A percentile compares a stretch with the other conserved stretches of the same genome.
Evolutionary conservation across 352 stramenopile species (phyloP).

Genomic region (Phytophthora fragariaefolia): DNA sequence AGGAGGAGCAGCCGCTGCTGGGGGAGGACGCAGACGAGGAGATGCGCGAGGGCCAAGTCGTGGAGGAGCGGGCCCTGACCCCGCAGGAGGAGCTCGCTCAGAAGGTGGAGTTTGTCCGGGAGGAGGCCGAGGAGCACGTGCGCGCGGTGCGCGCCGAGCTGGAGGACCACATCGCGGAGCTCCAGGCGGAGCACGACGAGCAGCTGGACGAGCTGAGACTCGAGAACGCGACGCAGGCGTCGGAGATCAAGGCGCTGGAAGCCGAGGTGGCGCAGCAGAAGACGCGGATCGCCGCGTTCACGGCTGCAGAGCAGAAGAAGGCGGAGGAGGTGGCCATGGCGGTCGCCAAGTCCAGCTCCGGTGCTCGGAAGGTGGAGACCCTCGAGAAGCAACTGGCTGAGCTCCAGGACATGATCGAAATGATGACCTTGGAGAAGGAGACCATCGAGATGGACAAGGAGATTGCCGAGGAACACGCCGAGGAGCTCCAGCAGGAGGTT

Average conservation of each 20-base stretch:
- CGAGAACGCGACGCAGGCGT: conserved; percentile 64
- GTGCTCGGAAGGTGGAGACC: conserved; percentile 71
- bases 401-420: conserved; percentile 85
- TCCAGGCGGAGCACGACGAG: conserved; percentile 61
- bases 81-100: conserved; percentile 50
- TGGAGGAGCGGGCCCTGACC: conserved; percentile 25
- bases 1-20: conserved; percentile 14
- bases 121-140: conserved; percentile 71
- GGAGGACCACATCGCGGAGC: conserved; percentile 67
- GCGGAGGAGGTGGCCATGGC: conserved; percentile 77
- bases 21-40: conserved; percentile 34
- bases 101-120: conserved; percentile 58
- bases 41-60: conserved; percentile 25
- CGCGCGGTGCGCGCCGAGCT: conserved; percentile 61
- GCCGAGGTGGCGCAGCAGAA: conserved; percentile 77
- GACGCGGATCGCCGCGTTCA: conserved; percentile 68
- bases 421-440: conserved; percentile 88
- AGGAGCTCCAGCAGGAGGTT: conserved; percentile 75
- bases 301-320: conserved; percentile 74
- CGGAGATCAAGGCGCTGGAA: conserved; percentile 71
- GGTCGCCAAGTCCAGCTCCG: conserved; percentile 72
- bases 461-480: conserved; percentile 84
- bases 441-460: conserved; percentile 91
- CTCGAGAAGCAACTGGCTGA: conserved; percentile 73
- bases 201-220: conserved; percentile 60